phyloP scores from a whole-genome alignment of 2,329 filamentous ascomycete species.

The Sclerotinia borealis region DNA sequence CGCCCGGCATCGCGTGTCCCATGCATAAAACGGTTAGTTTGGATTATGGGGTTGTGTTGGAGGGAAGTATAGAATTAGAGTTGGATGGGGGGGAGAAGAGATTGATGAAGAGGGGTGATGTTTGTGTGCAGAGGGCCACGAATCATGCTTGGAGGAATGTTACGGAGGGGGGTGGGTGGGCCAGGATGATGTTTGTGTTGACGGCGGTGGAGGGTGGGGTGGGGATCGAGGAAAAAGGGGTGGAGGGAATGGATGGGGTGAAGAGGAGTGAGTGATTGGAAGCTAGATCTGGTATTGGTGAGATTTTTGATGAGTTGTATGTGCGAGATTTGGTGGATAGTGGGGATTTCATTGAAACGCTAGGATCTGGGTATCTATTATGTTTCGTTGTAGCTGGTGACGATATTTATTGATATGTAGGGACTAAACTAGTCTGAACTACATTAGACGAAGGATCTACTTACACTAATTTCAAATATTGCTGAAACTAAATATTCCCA shows the following conservation, averaged over 20 bases:
- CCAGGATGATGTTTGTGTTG: constrained; percentile 28
- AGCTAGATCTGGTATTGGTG: no score
- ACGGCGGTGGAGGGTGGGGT: constrained; percentile 13
- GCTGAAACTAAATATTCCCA: neutral
- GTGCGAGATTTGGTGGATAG: neutral
- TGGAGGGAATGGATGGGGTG: constrained; percentile 11
- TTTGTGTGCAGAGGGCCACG: constrained; percentile 39
- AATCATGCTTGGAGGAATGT: constrained; percentile 39
- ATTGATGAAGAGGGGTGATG: constrained; percentile 36
- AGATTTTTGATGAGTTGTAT: no score
- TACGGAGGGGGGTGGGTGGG: constrained; percentile 20
- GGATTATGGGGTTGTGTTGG: constrained; percentile 39
- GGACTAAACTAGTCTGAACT: neutral
- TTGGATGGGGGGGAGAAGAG: constrained; percentile 39
- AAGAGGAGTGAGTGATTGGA: neutral
- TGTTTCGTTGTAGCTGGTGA: neutral
- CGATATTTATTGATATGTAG: fast-evolving
- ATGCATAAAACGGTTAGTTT: constrained; percentile 40
- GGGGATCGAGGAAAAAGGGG: constrained; percentile 18
- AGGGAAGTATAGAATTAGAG: constrained; percentile 36
- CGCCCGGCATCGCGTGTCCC: constrained; percentile 24
- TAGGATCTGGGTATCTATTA: fast-evolving
- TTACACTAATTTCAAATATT: neutral
- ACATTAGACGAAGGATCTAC: neutral
- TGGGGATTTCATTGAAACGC: no score